Conservation (phyloP, 2,329 filamentous ascomycete species). For the Alternaria sp. region DNA sequence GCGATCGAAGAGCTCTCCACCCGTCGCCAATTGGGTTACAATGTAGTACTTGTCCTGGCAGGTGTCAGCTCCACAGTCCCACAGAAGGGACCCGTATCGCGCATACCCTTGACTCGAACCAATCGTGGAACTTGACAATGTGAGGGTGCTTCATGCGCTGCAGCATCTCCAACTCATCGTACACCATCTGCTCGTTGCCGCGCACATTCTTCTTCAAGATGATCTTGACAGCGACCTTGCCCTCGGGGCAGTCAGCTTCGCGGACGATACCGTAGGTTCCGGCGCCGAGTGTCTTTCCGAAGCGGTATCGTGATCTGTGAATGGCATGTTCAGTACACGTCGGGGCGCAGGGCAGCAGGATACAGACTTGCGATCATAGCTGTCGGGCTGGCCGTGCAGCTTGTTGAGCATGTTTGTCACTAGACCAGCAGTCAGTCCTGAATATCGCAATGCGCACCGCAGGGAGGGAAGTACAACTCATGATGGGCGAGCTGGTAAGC, state of each 20-base stretch:
- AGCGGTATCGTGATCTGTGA: slow-evolving; percentile 80
- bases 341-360: slow-evolving; percentile 24
- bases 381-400: slow-evolving; percentile 94
- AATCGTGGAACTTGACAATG: slow-evolving; percentile 97
- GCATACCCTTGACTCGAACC: slow-evolving; percentile 95
- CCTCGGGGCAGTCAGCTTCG: slow-evolving; percentile 83
- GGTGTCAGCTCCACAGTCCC: slow-evolving; percentile 21
- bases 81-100: background rate
- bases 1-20: slow-evolving; percentile 95
- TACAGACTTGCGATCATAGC: slow-evolving; percentile 94
- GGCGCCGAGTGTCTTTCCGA: slow-evolving; percentile 91
- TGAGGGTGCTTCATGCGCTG: slow-evolving; percentile 90
- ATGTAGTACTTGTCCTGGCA: slow-evolving; percentile 98
- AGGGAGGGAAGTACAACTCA: slow-evolving; percentile 40
- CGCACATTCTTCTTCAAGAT: slow-evolving; percentile 99
- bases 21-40: slow-evolving; percentile 92
- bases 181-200: slow-evolving; percentile 98
- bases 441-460: background rate
- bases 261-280: slow-evolving; percentile 98
- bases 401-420: slow-evolving; percentile 92
- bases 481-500: slow-evolving; percentile 35
- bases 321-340: slow-evolving; percentile 37
- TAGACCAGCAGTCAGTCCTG: slow-evolving; percentile 48
- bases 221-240: slow-evolving; percentile 96
- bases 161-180: slow-evolving; percentile 94